Conservation (phyloP, 2,329 filamentous ascomycete genomes). For the Verticillium longisporum region DNA sequence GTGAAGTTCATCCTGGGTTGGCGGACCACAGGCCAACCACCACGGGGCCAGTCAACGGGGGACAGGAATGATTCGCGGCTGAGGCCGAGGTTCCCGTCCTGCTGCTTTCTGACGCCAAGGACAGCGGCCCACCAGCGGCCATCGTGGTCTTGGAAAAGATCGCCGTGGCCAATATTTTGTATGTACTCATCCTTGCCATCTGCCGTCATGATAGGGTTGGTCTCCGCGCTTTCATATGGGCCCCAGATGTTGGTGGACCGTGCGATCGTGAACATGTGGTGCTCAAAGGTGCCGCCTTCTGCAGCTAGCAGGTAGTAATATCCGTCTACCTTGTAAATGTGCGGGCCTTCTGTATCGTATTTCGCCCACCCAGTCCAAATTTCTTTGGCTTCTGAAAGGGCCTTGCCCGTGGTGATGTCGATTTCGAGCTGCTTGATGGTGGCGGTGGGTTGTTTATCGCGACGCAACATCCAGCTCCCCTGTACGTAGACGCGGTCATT, state of each 20-base stretch:
- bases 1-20: not conserved
- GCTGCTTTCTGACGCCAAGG: conserved; percentile 23
- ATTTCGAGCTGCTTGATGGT: conserved; percentile 14
- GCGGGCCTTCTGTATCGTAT: conserved; percentile 22
- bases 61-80: conserved; percentile 33
- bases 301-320: conserved; percentile 33
- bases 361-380: conserved; percentile 12
- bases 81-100: conserved; percentile 23
- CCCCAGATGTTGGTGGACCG: conserved; percentile 17
- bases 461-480: conserved; percentile 11
- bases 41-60: conserved; percentile 25
- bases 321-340: conserved; percentile 26
- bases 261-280: conserved; percentile 16
- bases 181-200: conserved; percentile 32
- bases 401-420: conserved; percentile 13
- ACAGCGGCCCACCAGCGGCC: conserved; percentile 34
- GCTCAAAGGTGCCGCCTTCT: conserved; percentile 27
- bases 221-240: conserved; percentile 16
- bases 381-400: conserved; percentile 10
- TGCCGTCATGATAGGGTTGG: conserved; percentile 39
- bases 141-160: conserved; percentile 42
- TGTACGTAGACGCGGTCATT: conserved; percentile 26
- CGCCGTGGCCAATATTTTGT: conserved; percentile 49
- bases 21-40: not conserved
- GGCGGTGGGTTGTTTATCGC: conserved; percentile 1